Evolutionary conservation across 306 rosid genomes (phyloP).

Genomic region (Vicia faba): DNA sequence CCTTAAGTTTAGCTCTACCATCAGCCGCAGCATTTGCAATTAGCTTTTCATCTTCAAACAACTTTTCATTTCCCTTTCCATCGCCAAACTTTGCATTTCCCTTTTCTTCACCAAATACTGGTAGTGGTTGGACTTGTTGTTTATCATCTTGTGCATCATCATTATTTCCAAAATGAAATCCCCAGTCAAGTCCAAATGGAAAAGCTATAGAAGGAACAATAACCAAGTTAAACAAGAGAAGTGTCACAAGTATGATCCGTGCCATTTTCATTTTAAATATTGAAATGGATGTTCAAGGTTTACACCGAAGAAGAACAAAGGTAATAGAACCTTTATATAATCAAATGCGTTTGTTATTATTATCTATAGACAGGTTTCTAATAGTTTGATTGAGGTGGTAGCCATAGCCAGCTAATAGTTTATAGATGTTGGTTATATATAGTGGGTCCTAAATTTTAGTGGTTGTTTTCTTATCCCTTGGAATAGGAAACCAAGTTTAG

Average conservation of each 20-base stretch:
- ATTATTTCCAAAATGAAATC: not conserved
- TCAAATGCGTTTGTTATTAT: not conserved
- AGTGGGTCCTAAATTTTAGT: not conserved
- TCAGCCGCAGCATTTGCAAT: not conserved
- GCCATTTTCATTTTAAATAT: constrained; percentile 12
- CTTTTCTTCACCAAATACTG: too few species aligned
- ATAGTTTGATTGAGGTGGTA: constrained; percentile 5
- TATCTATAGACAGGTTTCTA: constrained; percentile 23
- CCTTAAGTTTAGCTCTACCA: not conserved
- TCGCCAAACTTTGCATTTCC: too few species aligned
- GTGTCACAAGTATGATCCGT: not conserved
- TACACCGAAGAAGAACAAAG: not conserved
- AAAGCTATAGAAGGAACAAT: constrained; percentile 24
- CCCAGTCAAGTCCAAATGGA: not conserved
- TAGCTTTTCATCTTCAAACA: not conserved
- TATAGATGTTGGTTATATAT: constrained; percentile 12
- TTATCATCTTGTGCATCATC: not conserved
- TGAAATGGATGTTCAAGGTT: constrained; percentile 9
- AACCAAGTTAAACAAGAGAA: constrained; percentile 28
- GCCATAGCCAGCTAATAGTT: not conserved
- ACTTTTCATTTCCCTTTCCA: too few species aligned
- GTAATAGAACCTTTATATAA: constrained; percentile 24
- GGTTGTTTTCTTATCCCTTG: constrained; percentile 22
- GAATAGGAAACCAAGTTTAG: constrained; percentile 1
- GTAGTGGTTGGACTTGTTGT: not conserved